Evolutionary conservation across 2,329 filamentous ascomycete genomes (phyloP).

Genomic region (Epichloe scottii): DNA sequence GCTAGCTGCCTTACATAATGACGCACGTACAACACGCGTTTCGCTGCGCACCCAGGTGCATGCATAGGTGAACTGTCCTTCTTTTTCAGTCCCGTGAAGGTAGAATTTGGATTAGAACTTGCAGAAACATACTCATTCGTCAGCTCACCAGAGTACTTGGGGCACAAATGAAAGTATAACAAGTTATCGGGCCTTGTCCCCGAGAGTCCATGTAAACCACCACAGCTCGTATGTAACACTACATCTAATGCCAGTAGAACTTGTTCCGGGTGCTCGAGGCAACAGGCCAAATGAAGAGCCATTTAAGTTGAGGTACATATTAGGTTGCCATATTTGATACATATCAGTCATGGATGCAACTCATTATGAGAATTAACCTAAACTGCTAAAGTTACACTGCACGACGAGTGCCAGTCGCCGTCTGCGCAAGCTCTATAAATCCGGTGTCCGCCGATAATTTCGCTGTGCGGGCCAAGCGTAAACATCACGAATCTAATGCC

Average conservation of each 20-base stretch:
- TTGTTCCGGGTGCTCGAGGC: no score
- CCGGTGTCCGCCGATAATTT: background rate
- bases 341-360: background rate
- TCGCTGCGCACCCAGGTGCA: background rate
- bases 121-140: background rate
- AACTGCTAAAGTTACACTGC: background rate
- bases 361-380: background rate
- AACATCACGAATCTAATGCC: slow-evolving; percentile 15
- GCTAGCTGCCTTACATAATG: slow-evolving; percentile 8
- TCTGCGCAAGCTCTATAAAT: background rate
- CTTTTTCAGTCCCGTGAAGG: background rate
- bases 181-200: background rate
- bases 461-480: no score
- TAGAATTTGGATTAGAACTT: background rate
- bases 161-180: background rate
- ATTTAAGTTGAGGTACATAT: background rate
- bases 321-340: background rate
- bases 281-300: background rate
- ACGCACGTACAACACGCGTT: background rate
- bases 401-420: background rate
- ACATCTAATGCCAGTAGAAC: no score
- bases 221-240: no score
- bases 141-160: no score
- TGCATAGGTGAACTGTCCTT: background rate
- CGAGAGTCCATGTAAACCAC: no score